A percentile compares a stretch with the other conserved stretches of the same genome.
Evolutionary conservation across 306 rosid genomes (phyloP).

Genomic region (Prunus persica): Prunus_persica_NCBIv2 NC_034009.1:23608501-23609000

Average conservation of each 20-base stretch:
- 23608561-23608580: background rate
- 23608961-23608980: slow-evolving; percentile 76
- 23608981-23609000: background rate
- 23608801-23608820: slow-evolving; percentile 1
- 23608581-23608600: background rate
- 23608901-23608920: slow-evolving; percentile 81
- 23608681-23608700: slow-evolving; percentile 95
- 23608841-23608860: background rate
- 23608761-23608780: slow-evolving; percentile 96
- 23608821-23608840: background rate
- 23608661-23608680: slow-evolving; percentile 81
- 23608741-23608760: slow-evolving; percentile 92
- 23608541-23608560: background rate
- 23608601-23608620: background rate
- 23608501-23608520: slow-evolving; percentile 29
- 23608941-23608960: slow-evolving; percentile 96
- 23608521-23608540: slow-evolving; percentile 49
- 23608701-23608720: slow-evolving; percentile 81
- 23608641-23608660: slow-evolving; percentile 81
- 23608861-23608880: slow-evolving; percentile 31
- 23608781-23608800: slow-evolving; percentile 23
- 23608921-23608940: slow-evolving; percentile 95
- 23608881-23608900: slow-evolving; percentile 95
- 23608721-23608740: slow-evolving; percentile 93
- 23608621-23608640: slow-evolving; percentile 37